phyloP scores from a whole-genome alignment of 23 red algal species.

The Agarophyton chilense region DNA sequence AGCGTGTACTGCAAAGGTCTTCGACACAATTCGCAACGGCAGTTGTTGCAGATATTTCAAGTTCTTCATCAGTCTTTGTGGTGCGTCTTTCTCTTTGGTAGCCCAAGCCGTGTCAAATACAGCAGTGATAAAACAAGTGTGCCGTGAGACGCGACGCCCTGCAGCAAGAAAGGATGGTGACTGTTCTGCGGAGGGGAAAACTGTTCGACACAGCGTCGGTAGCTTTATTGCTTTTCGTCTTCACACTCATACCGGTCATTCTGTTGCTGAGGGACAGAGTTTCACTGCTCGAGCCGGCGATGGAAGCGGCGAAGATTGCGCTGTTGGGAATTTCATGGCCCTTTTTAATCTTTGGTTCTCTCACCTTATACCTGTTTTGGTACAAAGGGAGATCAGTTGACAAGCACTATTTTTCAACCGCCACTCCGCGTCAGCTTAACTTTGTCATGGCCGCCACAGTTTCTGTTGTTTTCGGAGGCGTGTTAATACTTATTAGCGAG shows the following conservation, averaged over 20 bases:
- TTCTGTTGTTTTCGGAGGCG: not conserved
- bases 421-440: constrained; percentile 20
- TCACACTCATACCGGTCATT: constrained; percentile 18
- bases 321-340: constrained; percentile 18
- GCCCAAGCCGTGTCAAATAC: no score
- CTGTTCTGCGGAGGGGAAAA: constrained; percentile 21
- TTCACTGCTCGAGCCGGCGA: not conserved
- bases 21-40: no score
- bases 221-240: not conserved
- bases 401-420: constrained; percentile 14
- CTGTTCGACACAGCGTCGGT: constrained; percentile 16
- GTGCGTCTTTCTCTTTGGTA: no score
- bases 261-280: not conserved
- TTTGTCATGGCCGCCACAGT: not conserved
- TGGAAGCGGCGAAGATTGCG: not conserved
- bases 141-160: no score
- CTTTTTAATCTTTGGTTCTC: not conserved
- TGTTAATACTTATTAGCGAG: not conserved
- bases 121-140: no score
- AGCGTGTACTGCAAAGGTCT: no score
- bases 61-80: no score
- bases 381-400: constrained; percentile 5
- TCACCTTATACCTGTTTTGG: constrained; percentile 5
- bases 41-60: no score
- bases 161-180: not conserved